Evolutionary conservation across 352 stramenopile genomes (phyloP).

Genomic region (Pythium rishiriense): DNA sequence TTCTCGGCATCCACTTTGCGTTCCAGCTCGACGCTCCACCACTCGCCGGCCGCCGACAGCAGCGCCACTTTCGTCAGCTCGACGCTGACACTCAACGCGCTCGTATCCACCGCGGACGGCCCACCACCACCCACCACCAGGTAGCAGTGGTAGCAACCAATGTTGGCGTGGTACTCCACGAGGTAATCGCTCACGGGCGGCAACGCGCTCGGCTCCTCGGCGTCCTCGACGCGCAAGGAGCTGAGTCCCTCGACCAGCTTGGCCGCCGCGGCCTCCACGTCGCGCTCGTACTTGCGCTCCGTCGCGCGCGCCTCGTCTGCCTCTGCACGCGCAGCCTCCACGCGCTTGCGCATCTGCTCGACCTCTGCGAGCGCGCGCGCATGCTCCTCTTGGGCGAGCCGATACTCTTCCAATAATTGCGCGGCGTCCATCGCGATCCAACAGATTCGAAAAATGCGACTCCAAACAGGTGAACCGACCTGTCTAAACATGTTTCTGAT

Average conservation of each 20-base stretch:
- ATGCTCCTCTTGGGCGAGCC: slow-evolving; percentile 43
- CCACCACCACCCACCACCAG: slow-evolving; percentile 29
- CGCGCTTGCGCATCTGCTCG: slow-evolving; percentile 13
- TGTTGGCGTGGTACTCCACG: slow-evolving; percentile 81
- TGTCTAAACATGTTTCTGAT: background rate
- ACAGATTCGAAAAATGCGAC: background rate
- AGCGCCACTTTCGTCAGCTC: slow-evolving; percentile 40
- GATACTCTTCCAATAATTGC: slow-evolving; percentile 35
- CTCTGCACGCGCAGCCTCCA: slow-evolving; percentile 33
- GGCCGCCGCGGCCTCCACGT: slow-evolving; percentile 35
- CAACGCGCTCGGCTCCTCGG: slow-evolving; percentile 2
- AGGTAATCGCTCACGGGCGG: slow-evolving; percentile 32
- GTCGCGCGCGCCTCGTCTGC: slow-evolving; percentile 30
- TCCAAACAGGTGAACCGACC: background rate
- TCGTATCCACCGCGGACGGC: slow-evolving; percentile 26
- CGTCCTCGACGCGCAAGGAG: slow-evolving; percentile 17
- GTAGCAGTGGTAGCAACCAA: slow-evolving; percentile 82
- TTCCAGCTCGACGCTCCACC: slow-evolving; percentile 61
- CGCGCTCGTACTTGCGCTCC: slow-evolving; percentile 32
- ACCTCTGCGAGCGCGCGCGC: slow-evolving; percentile 34
- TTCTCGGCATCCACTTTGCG: slow-evolving; percentile 46
- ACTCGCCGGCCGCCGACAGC: slow-evolving; percentile 12
- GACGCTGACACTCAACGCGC: slow-evolving; percentile 34
- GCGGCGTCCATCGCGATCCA: slow-evolving; percentile 19
- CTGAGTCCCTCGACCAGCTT: slow-evolving; percentile 29